Evolutionary conservation across 257 asterid species (phyloP).

Genomic region (Solanum megistacrolobum): DNA sequence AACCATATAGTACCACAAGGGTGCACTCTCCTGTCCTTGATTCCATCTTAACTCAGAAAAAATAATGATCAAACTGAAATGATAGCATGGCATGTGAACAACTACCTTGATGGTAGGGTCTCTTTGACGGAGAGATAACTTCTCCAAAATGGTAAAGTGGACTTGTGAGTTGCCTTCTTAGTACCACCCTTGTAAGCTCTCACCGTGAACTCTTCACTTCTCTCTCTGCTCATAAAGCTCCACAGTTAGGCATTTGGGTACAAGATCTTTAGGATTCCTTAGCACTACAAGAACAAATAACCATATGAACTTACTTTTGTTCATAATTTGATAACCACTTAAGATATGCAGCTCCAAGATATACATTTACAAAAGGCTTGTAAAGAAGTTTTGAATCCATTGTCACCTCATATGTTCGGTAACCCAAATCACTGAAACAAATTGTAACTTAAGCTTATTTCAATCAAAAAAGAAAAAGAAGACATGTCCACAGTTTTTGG

Average conservation of each 20-base stretch:
- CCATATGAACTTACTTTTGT: slow-evolving; percentile 37
- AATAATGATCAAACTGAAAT: neutral
- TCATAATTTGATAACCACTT: slow-evolving; percentile 73
- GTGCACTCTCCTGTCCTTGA: neutral
- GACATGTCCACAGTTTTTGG: neutral
- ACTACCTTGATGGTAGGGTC: slow-evolving; percentile 83
- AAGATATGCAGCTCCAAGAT: slow-evolving; percentile 88
- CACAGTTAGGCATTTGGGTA: neutral
- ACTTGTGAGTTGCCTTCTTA: slow-evolving; percentile 76
- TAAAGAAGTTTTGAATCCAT: slow-evolving; percentile 39
- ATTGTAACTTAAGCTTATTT: slow-evolving; percentile 8
- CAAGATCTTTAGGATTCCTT: neutral
- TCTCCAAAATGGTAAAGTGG: slow-evolving; percentile 73
- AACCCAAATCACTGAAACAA: slow-evolving; percentile 69
- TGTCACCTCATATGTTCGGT: slow-evolving; percentile 35
- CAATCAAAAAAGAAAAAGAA: neutral
- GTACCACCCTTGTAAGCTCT: slow-evolving; percentile 89
- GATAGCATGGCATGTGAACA: slow-evolving; percentile 1
- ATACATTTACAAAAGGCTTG: slow-evolving; percentile 72
- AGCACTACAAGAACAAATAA: neutral
- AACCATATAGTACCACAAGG: neutral
- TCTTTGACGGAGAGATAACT: slow-evolving; percentile 74
- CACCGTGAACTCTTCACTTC: slow-evolving; percentile 88
- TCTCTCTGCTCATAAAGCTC: slow-evolving; percentile 44
- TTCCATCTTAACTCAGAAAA: neutral